Percentiles rank a stretch among this genome's conserved stretches.
Conservation (phyloP, 192 early-diverging fungal genomes). For the Backusella liffmaniae region DNA sequence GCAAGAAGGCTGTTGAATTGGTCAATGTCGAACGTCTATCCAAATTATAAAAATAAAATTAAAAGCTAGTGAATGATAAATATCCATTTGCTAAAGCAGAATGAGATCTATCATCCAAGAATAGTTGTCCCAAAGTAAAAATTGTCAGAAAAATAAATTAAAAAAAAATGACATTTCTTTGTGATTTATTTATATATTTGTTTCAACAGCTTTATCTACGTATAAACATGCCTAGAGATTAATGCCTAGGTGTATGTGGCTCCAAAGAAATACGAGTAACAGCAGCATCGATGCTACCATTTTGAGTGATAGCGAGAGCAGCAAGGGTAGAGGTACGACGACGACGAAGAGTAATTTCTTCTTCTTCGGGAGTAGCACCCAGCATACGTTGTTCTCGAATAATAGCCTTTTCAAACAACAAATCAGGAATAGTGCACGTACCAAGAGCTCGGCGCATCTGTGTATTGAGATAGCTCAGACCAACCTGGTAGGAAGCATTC, state of each 20-base stretch:
- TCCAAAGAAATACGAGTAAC: conserved; percentile 11
- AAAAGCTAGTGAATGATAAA: too few relatives aligned
- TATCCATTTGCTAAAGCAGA: too few relatives aligned
- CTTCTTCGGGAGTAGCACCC: conserved; percentile 15
- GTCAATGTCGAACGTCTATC: conserved; percentile 5
- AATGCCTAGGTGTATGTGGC: not conserved
- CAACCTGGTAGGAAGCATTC: conserved; percentile 90
- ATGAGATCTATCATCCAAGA: not conserved
- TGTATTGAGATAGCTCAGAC: conserved; percentile 69
- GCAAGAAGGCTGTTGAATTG: conserved; percentile 10
- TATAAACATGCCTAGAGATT: not conserved
- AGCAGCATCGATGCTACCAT: conserved; percentile 24
- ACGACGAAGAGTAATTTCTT: not conserved
- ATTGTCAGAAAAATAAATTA: not conserved
- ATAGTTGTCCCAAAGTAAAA: too few relatives aligned
- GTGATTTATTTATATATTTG: not conserved
- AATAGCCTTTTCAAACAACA: conserved; percentile 53
- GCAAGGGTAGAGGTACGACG: conserved; percentile 13
- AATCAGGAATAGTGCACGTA: conserved; percentile 65
- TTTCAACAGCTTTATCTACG: not conserved
- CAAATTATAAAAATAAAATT: conserved; percentile 19
- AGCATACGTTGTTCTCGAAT: conserved; percentile 6
- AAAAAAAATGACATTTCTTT: not conserved
- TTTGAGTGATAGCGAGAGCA: conserved; percentile 20
- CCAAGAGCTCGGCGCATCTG: conserved; percentile 79